These are phyloP conservation scores for Entomortierella lignicola DNA, from an alignment of 192 early-diverging fungal genomes.

Conservation along the genomic window DNA sequence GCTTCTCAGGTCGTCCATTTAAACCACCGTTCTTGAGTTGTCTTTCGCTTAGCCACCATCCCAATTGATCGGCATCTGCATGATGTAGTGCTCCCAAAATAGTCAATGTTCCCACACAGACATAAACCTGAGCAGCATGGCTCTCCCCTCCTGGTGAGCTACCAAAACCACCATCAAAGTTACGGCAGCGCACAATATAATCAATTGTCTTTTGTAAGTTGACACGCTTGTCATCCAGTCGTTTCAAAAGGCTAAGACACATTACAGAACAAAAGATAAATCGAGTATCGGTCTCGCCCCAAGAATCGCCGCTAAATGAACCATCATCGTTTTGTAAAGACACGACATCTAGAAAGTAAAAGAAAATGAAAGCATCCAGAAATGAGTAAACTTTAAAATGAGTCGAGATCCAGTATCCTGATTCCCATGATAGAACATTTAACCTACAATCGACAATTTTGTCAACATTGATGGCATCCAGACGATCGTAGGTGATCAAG, in stretches of 20 bases:
- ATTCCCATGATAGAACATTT: background rate
- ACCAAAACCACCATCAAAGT: slow-evolving; percentile 98
- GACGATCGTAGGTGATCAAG: slow-evolving; percentile 80
- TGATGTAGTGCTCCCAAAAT: slow-evolving; percentile 82
- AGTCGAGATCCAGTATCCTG: too few species aligned
- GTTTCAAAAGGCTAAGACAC: slow-evolving; percentile 78
- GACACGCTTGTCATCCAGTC: slow-evolving; percentile 74
- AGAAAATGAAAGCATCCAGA: background rate
- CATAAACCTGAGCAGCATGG: slow-evolving; percentile 94
- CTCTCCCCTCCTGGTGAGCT: slow-evolving; percentile 90
- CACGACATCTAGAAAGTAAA: slow-evolving; percentile 64
- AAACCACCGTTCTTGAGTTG: slow-evolving; percentile 93
- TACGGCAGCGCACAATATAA: slow-evolving; percentile 83
- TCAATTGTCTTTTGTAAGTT: slow-evolving; percentile 70
- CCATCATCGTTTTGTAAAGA: slow-evolving; percentile 73
- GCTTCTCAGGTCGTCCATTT: slow-evolving; percentile 96
- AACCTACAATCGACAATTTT: slow-evolving; percentile 77
- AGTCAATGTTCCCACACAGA: slow-evolving; percentile 89
- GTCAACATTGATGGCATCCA: slow-evolving; percentile 78
- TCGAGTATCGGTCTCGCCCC: slow-evolving; percentile 95
- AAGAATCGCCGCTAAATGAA: slow-evolving; percentile 90
- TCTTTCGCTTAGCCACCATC: slow-evolving; percentile 94
- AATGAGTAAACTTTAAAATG: too few species aligned
- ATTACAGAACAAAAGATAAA: slow-evolving; percentile 91
- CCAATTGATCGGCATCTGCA: slow-evolving; percentile 85